Base-by-base conservation (phyloP, 169 alveolate species). In the Prorocentrum cordatum region DNA sequence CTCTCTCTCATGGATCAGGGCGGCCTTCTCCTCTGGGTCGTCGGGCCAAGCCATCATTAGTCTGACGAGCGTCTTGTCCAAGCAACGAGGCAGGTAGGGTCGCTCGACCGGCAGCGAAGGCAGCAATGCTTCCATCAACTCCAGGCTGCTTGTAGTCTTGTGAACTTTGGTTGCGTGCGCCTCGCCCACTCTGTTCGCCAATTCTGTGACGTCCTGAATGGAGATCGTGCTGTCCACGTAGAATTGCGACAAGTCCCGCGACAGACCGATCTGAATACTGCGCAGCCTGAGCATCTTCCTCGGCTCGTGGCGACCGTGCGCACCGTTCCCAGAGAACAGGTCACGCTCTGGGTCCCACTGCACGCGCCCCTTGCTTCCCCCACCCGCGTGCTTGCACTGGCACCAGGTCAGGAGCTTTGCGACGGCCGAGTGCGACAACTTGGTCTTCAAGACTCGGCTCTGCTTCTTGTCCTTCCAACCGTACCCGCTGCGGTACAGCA, bases 341-440 rank as follows among this genome's bases (percentile, higher is more conserved):
- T 64, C 36, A 9, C 82, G 82, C 2, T 61, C 82, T 2, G 82
- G 82, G 64, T 70, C 82, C 82, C 82, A 70, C 22, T 70, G 82
- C 26, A 70, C 39, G 14, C 82, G 82, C 16, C 82, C 82, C 38
- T 38, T 64, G 29, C 64, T 39, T 33, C 82, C 82, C 5, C 82
- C 82, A 2, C 80, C 80, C 39, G 64, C 82, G 31, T 70, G 82
- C 3, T 64, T 64, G 16, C 82, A 70, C 27, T 64, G 36, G 42
- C 82, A 70, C 3, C 50, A 38, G 42, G 64, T 70, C 38, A 70
- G 64, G 12, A 70, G 36, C 27, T 70, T 64, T 12, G 82, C 61
- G 64, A 70, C 82, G 24, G 82, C 82, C 5, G n/a, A 22, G 39
- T 70, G 82, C 29, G 82, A 64, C 32, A 70, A 38, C 64, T 70